These are phyloP conservation scores for Komagataea norvegica DNA, from an alignment of 1,139 yeast species.

Conservation along the genomic window DNA sequence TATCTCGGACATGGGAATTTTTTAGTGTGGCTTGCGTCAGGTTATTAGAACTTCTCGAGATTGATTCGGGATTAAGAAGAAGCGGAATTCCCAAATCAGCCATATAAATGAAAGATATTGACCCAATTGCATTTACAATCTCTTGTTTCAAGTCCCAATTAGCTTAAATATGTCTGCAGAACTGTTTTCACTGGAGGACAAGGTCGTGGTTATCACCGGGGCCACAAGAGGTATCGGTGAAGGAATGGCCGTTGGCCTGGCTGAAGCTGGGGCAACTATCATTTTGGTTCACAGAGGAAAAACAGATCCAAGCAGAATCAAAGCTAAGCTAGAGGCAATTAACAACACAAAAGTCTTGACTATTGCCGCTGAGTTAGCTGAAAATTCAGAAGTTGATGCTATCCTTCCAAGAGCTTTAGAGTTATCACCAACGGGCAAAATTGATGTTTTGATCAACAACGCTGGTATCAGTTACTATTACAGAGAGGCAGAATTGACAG, in stretches of 20 bases:
- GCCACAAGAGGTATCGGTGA: conserved; percentile 44
- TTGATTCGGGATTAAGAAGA: no score
- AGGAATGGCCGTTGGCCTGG: conserved; percentile 38
- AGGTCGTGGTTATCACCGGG: conserved; percentile 39
- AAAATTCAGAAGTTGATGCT: conserved; percentile 27
- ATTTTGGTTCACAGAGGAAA: conserved; percentile 30
- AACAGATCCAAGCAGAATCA: conserved; percentile 26
- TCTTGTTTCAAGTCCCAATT: background rate
- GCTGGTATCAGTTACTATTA: conserved; percentile 46
- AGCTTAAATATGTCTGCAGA: conserved; percentile 34
- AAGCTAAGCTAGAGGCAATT: conserved; percentile 20
- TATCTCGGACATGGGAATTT: no score
- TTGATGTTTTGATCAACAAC: conserved; percentile 50
- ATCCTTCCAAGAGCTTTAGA: conserved; percentile 31
- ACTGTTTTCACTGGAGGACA: conserved; percentile 33
- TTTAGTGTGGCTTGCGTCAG: no score
- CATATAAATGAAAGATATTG: no score
- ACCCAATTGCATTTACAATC: background rate
- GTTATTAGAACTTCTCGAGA: no score
- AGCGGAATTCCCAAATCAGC: no score
- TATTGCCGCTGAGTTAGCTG: conserved; percentile 27
- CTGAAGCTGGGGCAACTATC: conserved; percentile 38
- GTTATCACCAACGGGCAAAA: conserved; percentile 32
- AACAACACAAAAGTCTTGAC: conserved; percentile 19
- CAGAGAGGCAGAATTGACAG: conserved; percentile 34